These are phyloP conservation scores for Fusarium acutatum DNA, from an alignment of 2,329 filamentous ascomycete genomes.

Conservation along the genomic window DNA sequence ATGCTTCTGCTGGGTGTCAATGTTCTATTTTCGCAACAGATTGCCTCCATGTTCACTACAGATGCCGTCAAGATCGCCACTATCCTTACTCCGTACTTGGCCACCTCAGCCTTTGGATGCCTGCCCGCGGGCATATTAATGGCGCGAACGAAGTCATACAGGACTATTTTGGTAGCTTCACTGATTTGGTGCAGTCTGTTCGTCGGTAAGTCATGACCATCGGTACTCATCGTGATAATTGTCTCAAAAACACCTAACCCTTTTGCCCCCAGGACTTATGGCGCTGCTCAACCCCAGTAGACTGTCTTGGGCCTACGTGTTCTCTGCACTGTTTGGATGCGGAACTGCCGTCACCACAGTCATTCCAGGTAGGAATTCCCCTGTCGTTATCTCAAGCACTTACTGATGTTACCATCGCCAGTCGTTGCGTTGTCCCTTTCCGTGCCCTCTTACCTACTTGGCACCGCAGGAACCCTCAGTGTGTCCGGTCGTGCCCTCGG, in stretches of 20 bases:
- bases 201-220: neutral
- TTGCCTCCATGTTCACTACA: neutral
- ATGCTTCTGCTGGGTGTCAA: neutral
- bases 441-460: neutral
- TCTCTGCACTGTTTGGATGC: neutral
- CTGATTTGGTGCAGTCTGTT: neutral
- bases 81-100: neutral
- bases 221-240: too few relatives aligned
- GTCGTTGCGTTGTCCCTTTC: neutral
- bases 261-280: neutral
- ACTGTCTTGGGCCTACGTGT: neutral
- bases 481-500: neutral
- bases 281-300: neutral
- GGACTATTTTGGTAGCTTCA: neutral
- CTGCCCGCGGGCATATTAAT: neutral
- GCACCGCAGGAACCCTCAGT: neutral
- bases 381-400: accelerated
- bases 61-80: neutral
- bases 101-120: neutral
- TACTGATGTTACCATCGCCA: accelerated
- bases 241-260: too few relatives aligned
- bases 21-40: neutral
- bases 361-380: neutral
- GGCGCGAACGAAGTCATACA: neutral
- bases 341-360: neutral